Conservation (phyloP, 2,329 filamentous ascomycete genomes). For the Aspergillus calidoustus region DNA sequence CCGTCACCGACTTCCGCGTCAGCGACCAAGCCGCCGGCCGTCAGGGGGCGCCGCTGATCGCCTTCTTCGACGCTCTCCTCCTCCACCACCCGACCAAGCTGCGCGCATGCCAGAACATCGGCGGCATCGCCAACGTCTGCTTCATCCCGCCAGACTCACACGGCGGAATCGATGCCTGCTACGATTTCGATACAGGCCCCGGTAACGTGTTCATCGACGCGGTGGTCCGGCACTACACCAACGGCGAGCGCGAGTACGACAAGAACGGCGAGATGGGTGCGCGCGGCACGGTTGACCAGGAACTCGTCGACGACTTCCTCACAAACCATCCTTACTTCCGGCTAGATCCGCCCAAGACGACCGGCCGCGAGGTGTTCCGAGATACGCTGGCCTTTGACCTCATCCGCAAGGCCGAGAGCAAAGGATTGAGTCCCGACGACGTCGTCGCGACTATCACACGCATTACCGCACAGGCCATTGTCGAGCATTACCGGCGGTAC, state of each 20-base stretch:
- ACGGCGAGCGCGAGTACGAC: conserved; percentile 57
- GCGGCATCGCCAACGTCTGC: conserved; percentile 65
- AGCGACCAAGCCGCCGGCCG: conserved; percentile 61
- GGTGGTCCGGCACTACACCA: conserved; percentile 59
- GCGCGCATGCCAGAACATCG: conserved; percentile 65
- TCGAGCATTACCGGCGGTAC: conserved; percentile 56
- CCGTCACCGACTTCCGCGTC: conserved; percentile 63
- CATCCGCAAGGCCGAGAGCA: conserved; percentile 5
- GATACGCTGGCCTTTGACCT: conserved; percentile 6
- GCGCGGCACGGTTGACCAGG: conserved; percentile 51
- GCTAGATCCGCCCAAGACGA: conserved; percentile 59
- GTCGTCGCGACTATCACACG: conserved; percentile 46
- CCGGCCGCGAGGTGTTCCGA: conserved; percentile 61
- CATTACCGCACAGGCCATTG: conserved; percentile 63
- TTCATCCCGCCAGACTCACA: conserved; percentile 58
- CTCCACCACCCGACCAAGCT: conserved; percentile 62
- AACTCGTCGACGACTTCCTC: conserved; percentile 58
- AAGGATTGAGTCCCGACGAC: conserved; percentile 1
- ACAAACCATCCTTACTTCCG: conserved; percentile 54
- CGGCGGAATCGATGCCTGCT: conserved; percentile 45
- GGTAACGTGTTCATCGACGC: conserved; percentile 63
- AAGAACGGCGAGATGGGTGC: conserved; percentile 57
- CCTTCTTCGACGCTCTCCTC: conserved; percentile 61
- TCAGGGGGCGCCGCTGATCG: conserved; percentile 61
- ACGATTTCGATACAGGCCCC: conserved; percentile 61